These are phyloP conservation scores for Xerophyta viscosa DNA, from an alignment of 106 monocot species.

Conservation along the genomic window DNA sequence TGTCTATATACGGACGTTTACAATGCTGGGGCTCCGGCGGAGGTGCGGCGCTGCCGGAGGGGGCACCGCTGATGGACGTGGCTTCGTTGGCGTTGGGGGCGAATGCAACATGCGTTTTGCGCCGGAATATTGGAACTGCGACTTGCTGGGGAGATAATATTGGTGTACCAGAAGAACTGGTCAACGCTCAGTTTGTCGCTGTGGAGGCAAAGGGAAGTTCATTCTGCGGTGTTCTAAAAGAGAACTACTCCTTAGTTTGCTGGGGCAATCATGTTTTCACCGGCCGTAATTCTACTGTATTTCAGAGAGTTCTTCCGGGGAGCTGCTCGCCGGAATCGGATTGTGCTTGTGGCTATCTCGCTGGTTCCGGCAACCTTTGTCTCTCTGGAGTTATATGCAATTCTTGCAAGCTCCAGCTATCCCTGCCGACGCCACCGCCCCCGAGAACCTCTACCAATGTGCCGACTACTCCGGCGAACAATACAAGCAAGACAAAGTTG, in stretches of 20 bases:
- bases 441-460: neutral
- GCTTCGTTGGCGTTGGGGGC: conserved; percentile 37
- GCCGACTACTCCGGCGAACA: neutral
- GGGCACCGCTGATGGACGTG: conserved; percentile 3
- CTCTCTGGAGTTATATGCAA: conserved; percentile 20
- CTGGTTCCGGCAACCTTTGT: conserved; percentile 39
- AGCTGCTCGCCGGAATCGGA: conserved; percentile 15
- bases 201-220: conserved; percentile 46
- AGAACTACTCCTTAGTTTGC: conserved; percentile 48
- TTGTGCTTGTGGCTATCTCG: conserved; percentile 32
- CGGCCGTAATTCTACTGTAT: conserved; percentile 14
- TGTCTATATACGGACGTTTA: conserved; percentile 26
- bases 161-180: conserved; percentile 9
- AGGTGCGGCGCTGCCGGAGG: conserved; percentile 6
- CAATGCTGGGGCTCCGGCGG: conserved; percentile 29
- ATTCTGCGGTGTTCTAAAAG: conserved; percentile 51
- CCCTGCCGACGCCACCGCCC: neutral
- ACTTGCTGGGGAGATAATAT: conserved; percentile 46
- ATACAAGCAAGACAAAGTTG: neutral
- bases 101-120: conserved; percentile 44
- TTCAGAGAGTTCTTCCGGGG: conserved; percentile 45
- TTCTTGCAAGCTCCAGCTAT: conserved; percentile 14
- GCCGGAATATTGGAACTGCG: conserved; percentile 20
- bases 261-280: conserved; percentile 49
- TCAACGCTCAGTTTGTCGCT: conserved; percentile 24